These are phyloP conservation scores for Guyanaporus albipodus DNA, from an alignment of 768 basidiomycete species.

Conservation along the genomic window DNA sequence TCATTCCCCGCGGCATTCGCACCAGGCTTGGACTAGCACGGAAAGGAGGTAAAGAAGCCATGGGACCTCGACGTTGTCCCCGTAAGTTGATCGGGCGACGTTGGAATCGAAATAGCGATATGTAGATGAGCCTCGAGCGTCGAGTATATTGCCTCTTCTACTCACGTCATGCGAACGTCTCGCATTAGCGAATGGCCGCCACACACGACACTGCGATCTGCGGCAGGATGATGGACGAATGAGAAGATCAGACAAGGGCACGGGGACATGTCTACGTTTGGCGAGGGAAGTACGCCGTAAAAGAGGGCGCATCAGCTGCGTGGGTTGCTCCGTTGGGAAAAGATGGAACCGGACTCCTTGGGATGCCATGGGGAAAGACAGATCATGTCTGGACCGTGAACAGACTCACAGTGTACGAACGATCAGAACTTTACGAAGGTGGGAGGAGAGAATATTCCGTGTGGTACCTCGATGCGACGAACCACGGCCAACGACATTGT, in stretches of 20 bases:
- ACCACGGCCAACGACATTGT: conserved; percentile 12
- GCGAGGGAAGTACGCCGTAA: conserved; percentile 27
- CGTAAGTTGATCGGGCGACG: conserved; percentile 19
- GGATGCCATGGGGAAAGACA: too few species aligned
- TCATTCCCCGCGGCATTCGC: conserved; percentile 33
- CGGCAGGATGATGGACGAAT: conserved; percentile 10
- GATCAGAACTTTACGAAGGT: conserved; percentile 21
- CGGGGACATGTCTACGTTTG: conserved; percentile 2
- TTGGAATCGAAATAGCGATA: conserved; percentile 8
- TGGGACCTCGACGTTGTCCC: conserved; percentile 5
- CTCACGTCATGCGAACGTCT: conserved; percentile 14
- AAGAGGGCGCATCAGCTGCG: conserved; percentile 32
- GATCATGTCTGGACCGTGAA: too few species aligned
- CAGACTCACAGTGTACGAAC: too few species aligned
- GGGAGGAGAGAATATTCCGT: conserved; percentile 18
- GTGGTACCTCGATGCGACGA: conserved; percentile 8
- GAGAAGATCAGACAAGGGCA: conserved; percentile 18
- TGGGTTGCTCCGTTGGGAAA: conserved; percentile 21
- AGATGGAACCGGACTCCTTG: conserved; percentile 13
- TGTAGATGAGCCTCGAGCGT: conserved; percentile 3
- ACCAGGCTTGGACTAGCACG: conserved; percentile 10
- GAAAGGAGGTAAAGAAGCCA: conserved; percentile 11
- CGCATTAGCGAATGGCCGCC: conserved; percentile 9
- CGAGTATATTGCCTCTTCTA: background rate
- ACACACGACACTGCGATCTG: conserved; percentile 9